Conservation (phyloP, 805 yeast genomes). For the Starmerella ratchasimensis region DNA sequence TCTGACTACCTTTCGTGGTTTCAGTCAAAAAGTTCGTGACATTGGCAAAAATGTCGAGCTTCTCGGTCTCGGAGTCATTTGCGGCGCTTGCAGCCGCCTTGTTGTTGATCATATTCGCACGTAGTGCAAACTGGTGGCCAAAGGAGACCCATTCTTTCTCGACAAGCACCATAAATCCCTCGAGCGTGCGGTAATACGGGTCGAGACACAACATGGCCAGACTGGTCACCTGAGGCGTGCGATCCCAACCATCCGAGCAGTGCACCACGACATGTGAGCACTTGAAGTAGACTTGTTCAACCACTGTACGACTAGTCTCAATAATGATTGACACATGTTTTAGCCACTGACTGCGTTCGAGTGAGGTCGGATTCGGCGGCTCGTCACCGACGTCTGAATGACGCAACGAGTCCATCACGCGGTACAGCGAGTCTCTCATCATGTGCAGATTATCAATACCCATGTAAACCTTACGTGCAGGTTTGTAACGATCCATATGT, state of each 20-base stretch:
- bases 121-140: constrained; percentile 78
- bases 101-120: constrained; percentile 26
- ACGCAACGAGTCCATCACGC: constrained; percentile 46
- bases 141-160: constrained; percentile 95
- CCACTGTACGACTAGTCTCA: constrained; percentile 61
- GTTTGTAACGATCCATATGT: constrained; percentile 70
- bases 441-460: constrained; percentile 94
- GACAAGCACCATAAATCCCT: constrained; percentile 71
- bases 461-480: constrained; percentile 57
- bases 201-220: constrained; percentile 76
- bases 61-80: constrained; percentile 10
- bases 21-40: constrained; percentile 30
- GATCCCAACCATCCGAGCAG: constrained; percentile 98
- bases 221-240: constrained; percentile 82
- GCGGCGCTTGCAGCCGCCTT: not conserved
- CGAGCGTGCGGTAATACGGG: constrained; percentile 74
- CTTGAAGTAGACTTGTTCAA: constrained; percentile 70
- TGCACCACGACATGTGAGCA: constrained; percentile 75
- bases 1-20: constrained; percentile 28
- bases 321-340: constrained; percentile 54
- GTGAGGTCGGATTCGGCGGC: constrained; percentile 40
- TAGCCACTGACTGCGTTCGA: constrained; percentile 67
- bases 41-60: constrained; percentile 34
- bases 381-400: constrained; percentile 50
- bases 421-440: constrained; percentile 70